A percentile compares a stretch with the other conserved stretches of the same genome.
These are phyloP conservation scores for Septoria linicola DNA, from an alignment of 2,329 filamentous ascomycete species.

Conservation along the genomic window DNA sequence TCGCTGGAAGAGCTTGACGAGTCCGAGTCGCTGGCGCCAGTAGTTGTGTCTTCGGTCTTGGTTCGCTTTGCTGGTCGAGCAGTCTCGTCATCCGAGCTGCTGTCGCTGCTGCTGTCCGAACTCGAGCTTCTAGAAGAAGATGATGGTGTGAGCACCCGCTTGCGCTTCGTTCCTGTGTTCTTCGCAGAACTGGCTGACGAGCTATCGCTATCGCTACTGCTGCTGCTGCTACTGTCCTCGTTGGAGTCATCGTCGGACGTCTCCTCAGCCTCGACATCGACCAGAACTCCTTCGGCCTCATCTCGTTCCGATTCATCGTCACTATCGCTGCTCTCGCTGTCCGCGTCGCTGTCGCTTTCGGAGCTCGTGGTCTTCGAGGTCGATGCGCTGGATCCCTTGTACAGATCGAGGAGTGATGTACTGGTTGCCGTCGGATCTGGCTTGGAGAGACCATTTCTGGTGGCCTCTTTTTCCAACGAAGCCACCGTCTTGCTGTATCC, in stretches of 20 bases:
- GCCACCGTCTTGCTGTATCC: conserved; percentile 36
- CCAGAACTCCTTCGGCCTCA: conserved; percentile 19
- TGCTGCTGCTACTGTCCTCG: conserved; percentile 17
- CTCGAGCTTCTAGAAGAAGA: too few species aligned
- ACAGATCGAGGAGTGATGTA: conserved; percentile 28
- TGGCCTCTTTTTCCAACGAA: conserved; percentile 36
- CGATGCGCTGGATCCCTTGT: too few species aligned
- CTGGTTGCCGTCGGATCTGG: background rate
- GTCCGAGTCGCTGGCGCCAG: conserved; percentile 28
- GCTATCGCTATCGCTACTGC: conserved; percentile 1
- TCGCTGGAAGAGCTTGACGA: conserved; percentile 17
- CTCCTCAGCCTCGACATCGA: conserved; percentile 29
- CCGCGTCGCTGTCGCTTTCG: conserved; percentile 17
- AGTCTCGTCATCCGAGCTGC: conserved; percentile 33
- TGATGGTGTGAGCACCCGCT: conserved; percentile 21
- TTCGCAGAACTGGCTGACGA: conserved; percentile 13
- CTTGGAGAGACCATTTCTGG: conserved; percentile 30
- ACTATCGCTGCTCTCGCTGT: conserved; percentile 22
- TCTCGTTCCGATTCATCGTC: conserved; percentile 22
- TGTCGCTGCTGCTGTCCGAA: conserved; percentile 26
- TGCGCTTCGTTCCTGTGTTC: conserved; percentile 23
- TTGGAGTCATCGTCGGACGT: conserved; percentile 29
- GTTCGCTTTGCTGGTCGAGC: conserved; percentile 33
- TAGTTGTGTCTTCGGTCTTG: conserved; percentile 27
- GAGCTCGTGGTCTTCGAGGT: conserved; percentile 9